Evolutionary conservation across 2,329 filamentous ascomycete genomes (phyloP).

Genomic region (Daldinia eschscholtzii): DNA sequence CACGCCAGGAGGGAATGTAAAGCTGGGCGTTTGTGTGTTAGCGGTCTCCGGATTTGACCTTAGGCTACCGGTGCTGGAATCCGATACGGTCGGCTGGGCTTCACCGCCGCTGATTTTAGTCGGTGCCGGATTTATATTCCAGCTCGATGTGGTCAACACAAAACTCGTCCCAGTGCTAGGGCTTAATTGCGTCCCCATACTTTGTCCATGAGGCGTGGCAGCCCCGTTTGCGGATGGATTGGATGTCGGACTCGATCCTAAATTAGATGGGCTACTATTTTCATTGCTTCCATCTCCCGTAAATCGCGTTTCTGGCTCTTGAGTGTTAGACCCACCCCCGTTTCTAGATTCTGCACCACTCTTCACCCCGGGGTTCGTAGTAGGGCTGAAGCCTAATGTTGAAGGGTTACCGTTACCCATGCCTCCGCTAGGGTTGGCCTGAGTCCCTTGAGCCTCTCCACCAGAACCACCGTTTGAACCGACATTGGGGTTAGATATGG

Average conservation of each 20-base stretch:
- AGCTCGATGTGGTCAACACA: constrained; percentile 15
- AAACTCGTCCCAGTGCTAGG: constrained; percentile 12
- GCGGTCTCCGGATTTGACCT: not conserved
- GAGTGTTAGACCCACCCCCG: constrained; percentile 1
- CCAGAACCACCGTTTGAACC: constrained; percentile 13
- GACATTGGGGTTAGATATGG: constrained; percentile 15
- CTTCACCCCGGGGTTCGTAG: constrained; percentile 32
- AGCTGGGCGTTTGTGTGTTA: constrained; percentile 37
- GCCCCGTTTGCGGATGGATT: constrained; percentile 12
- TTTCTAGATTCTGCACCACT: constrained; percentile 25
- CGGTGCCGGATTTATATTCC: constrained; percentile 21
- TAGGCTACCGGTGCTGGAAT: constrained; percentile 12
- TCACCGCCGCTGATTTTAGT: constrained; percentile 19
- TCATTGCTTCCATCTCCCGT: not conserved
- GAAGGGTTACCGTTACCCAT: constrained; percentile 26
- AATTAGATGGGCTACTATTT: constrained; percentile 18
- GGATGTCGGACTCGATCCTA: constrained; percentile 20
- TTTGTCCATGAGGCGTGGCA: constrained; percentile 14
- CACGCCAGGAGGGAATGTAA: constrained; percentile 46
- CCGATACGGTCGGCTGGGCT: constrained; percentile 19
- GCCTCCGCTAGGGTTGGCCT: constrained; percentile 24
- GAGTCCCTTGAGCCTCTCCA: constrained; percentile 29
- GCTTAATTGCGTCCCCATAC: constrained; percentile 13
- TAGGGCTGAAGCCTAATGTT: constrained; percentile 19
- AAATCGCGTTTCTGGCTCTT: constrained; percentile 2